Base-by-base conservation (phyloP, 116 monocot genomes). In the Zostera marina region DNA sequence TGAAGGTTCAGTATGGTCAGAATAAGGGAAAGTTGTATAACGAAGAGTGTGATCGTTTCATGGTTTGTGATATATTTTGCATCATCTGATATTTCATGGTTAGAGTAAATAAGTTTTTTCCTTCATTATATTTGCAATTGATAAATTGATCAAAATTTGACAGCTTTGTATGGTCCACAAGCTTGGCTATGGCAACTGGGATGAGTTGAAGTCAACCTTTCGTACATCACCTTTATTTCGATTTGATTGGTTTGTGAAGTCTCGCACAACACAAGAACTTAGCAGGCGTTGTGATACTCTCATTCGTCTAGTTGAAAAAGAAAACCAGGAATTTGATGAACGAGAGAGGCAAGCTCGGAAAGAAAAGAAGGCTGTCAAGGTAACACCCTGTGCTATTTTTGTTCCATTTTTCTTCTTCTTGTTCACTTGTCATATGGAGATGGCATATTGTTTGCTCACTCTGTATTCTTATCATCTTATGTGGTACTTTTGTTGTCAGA, bases 191-290 rank as follows among this genome's bases (percentile, higher is more conserved):
- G 98, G 98, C 61, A 85, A 85, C 52, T 98, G 98, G 98, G 98
- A 98, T 69, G 98, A 98, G 62, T 63, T 98, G 43, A 98, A 90
- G 65, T 74, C 82, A 51, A 86, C 98, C 53, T 98, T 90, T 44
- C 82, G 98, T 19, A 76, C 64, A 11, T 98, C 98, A 15, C 86
- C 98, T 7, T 67, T 98, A 42, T 98, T 98, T 59, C 85, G 98
- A n/a, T 98, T 98, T 71, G 98, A 98, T 64, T 98, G 98, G 98
- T 98, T 90, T 81, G 98, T 90, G 59, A 98, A 98, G 61, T 98
- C 98, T 3, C 86, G 98, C 32, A 98, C 98, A 25, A 82, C 85
- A 53, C 98, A 98, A 70, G 98, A 98, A 52, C 80, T 98, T 44
- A 83, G 85, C 8, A 77, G 90, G 66, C 80, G 98, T 13, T 98